phyloP scores from a whole-genome alignment of 2,329 filamentous ascomycete species.

The Xylaria digitata region DNA sequence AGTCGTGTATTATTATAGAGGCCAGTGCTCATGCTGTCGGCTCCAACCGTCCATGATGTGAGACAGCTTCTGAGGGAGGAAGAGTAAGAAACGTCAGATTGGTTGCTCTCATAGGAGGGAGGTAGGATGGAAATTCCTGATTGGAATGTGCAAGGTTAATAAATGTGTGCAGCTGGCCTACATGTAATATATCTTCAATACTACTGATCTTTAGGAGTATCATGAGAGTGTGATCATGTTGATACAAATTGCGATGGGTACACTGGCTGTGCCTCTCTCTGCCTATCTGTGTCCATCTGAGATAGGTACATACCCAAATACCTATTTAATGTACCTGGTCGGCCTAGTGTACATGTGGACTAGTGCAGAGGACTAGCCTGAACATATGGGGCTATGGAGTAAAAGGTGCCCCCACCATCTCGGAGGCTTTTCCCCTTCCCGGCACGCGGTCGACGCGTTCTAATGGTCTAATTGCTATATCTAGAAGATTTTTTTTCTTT shows the following conservation, averaged over 20 bases:
- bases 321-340: background rate
- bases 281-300: too few relatives aligned
- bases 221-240: too few relatives aligned
- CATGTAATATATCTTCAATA: too few relatives aligned
- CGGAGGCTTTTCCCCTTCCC: slow-evolving; percentile 7
- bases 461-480: slow-evolving; percentile 6
- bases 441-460: slow-evolving; percentile 25
- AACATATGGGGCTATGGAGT: slow-evolving; percentile 10
- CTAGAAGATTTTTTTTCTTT: background rate
- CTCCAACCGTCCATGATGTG: too few relatives aligned
- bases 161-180: too few relatives aligned
- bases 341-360: background rate
- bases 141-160: background rate
- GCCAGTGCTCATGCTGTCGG: too few relatives aligned
- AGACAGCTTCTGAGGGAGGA: too few relatives aligned
- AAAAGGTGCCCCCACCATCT: background rate
- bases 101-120: background rate
- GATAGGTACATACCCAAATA: too few relatives aligned
- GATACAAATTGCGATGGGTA: too few relatives aligned
- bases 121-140: background rate
- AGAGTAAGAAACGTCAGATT: background rate
- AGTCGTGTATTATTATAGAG: too few relatives aligned
- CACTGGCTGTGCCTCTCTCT: too few relatives aligned
- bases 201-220: too few relatives aligned
- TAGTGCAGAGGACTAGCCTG: background rate